These are phyloP conservation scores for Syzygium jambos DNA, from an alignment of 345 rosid genomes.

Conservation along the genomic window DNA sequence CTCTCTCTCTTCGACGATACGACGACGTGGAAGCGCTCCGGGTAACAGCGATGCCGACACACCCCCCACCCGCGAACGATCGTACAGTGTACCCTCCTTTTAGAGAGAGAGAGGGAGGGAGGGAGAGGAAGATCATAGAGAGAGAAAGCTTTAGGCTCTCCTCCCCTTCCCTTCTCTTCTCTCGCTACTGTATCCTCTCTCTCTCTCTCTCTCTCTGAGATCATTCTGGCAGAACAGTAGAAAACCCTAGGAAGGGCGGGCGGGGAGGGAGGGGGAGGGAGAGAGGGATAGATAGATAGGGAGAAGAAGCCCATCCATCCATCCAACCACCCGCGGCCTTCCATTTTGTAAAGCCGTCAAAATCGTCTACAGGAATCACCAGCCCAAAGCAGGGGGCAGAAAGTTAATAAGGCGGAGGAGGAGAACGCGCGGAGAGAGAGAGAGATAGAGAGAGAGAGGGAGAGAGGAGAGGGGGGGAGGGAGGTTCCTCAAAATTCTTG, in stretches of 20 bases:
- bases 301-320: not conserved
- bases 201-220: not conserved
- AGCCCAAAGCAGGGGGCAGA: not conserved
- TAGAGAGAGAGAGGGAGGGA: not conserved
- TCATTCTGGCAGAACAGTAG: not conserved
- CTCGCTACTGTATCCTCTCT: not conserved
- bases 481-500: not conserved
- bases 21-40: not conserved
- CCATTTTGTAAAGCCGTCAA: not conserved
- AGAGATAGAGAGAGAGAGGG: not conserved
- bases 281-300: not conserved
- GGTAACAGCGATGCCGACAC: not conserved
- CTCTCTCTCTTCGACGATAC: not conserved
- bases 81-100: not conserved
- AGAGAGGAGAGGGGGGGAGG: not conserved
- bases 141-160: not conserved
- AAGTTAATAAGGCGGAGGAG: not conserved
- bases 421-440: not conserved
- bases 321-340: not conserved
- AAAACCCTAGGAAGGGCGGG: not conserved
- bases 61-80: not conserved
- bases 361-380: conserved; percentile 13
- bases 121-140: not conserved
- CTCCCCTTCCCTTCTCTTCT: not conserved
- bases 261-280: not conserved